These are phyloP conservation scores for Mucor velutinosus DNA, from an alignment of 371 early-diverging fungal species.

Conservation along the genomic window DNA sequence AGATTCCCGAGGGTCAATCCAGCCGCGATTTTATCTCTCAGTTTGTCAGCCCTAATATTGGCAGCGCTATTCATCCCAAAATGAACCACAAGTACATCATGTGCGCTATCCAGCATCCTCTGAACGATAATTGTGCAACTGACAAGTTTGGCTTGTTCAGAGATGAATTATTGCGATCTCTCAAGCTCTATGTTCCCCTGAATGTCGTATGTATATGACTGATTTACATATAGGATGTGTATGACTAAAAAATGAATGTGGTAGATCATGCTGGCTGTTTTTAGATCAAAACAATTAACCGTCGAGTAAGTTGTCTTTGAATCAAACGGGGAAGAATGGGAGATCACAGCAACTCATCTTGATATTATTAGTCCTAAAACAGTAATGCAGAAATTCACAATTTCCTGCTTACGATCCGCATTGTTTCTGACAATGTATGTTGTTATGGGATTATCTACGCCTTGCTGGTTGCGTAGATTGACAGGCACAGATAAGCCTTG, in stretches of 20 bases:
- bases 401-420: constrained; percentile 68
- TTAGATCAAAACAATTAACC: constrained; percentile 46
- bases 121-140: constrained; percentile 54
- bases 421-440: constrained; percentile 77
- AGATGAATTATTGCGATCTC: constrained; percentile 56
- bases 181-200: constrained; percentile 71
- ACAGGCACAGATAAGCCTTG: constrained; percentile 56
- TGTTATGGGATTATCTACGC: constrained; percentile 59
- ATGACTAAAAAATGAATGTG: neutral
- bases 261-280: constrained; percentile 62
- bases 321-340: neutral
- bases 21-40: constrained; percentile 56
- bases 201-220: constrained; percentile 57
- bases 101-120: constrained; percentile 79
- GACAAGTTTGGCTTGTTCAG: constrained; percentile 43
- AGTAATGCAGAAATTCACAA: constrained; percentile 42
- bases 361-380: constrained; percentile 35
- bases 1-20: constrained; percentile 45
- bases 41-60: constrained; percentile 61
- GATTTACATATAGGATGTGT: neutral
- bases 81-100: constrained; percentile 68
- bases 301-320: constrained; percentile 39
- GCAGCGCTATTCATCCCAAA: constrained; percentile 42
- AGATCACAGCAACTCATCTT: neutral
- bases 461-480: constrained; percentile 66